These are phyloP conservation scores for Stellera chamaejasme DNA, from an alignment of 345 rosid species.

Conservation along the genomic window DNA sequence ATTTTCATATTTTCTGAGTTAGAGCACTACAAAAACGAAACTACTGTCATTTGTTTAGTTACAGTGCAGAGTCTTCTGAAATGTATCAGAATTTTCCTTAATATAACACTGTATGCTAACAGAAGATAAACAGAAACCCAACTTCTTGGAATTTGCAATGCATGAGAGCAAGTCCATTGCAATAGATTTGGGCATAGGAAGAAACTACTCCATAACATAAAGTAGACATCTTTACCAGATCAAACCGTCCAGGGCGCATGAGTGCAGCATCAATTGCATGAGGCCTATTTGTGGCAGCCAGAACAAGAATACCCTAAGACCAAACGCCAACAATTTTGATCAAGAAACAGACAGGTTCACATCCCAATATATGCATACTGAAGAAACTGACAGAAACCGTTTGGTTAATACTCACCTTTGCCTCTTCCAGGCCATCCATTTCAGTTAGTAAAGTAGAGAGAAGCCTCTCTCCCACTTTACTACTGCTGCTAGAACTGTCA, in stretches of 20 bases:
- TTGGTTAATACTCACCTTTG: constrained; percentile 42
- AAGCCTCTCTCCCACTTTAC: constrained; percentile 86
- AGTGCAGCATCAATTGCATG: constrained; percentile 92
- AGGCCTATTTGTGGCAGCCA: constrained; percentile 94
- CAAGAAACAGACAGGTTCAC: background rate
- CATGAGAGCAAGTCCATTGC: too few relatives aligned
- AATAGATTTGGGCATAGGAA: too few relatives aligned
- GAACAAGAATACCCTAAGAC: constrained; percentile 71
- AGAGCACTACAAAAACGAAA: background rate
- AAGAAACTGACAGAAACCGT: background rate
- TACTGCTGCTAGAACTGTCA: constrained; percentile 53
- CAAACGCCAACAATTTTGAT: background rate
- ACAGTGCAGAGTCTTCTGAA: background rate
- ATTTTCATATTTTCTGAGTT: constrained; percentile 8
- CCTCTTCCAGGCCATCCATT: constrained; percentile 95
- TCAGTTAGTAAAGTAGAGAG: constrained; percentile 83
- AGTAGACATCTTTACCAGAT: constrained; percentile 40
- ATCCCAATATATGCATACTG: too few relatives aligned
- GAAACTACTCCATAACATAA: background rate
- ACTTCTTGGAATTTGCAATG: background rate
- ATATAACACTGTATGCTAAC: too few relatives aligned
- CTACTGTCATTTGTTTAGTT: background rate
- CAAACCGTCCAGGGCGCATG: constrained; percentile 94
- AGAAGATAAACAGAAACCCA: background rate
- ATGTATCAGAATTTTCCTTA: background rate